A percentile compares a stretch with the other conserved stretches of the same genome.
Conservation (phyloP, 2,329 filamentous ascomycete species). For the Phaeosphaeria sp. region DNA sequence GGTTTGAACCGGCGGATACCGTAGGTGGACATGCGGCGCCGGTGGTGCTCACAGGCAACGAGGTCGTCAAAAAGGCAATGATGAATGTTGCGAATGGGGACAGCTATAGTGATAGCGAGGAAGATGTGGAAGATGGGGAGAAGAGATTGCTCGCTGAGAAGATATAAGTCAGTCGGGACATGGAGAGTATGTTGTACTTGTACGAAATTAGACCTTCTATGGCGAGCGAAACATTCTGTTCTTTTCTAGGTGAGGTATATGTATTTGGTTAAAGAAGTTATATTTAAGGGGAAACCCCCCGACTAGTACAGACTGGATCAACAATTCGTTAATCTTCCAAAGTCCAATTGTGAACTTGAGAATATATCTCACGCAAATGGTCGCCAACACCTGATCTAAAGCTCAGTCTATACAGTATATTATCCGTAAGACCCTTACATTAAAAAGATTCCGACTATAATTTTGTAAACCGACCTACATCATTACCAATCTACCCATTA, state of each 20-base stretch:
- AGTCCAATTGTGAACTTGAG: too few relatives aligned
- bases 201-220: neutral
- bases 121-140: neutral
- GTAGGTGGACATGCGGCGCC: constrained; percentile 13
- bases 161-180: neutral
- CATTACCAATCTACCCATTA: too few relatives aligned
- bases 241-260: neutral
- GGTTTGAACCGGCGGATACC: constrained; percentile 27
- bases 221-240: neutral
- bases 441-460: too few relatives aligned
- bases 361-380: too few relatives aligned
- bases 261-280: too few relatives aligned
- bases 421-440: too few relatives aligned
- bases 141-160: constrained; percentile 1
- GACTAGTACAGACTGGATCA: too few relatives aligned
- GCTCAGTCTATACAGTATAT: too few relatives aligned
- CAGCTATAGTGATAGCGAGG: neutral
- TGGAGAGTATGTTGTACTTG: neutral
- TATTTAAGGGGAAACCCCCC: too few relatives aligned
- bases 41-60: neutral
- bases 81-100: neutral
- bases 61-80: neutral
- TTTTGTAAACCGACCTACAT: too few relatives aligned
- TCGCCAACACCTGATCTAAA: too few relatives aligned
- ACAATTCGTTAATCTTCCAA: too few relatives aligned